Evolutionary conservation across 495 filamentous ascomycete species (phyloP), one percentile per base, ranked within the genome.

Genomic region (Sordaria brevicollis): DNA sequence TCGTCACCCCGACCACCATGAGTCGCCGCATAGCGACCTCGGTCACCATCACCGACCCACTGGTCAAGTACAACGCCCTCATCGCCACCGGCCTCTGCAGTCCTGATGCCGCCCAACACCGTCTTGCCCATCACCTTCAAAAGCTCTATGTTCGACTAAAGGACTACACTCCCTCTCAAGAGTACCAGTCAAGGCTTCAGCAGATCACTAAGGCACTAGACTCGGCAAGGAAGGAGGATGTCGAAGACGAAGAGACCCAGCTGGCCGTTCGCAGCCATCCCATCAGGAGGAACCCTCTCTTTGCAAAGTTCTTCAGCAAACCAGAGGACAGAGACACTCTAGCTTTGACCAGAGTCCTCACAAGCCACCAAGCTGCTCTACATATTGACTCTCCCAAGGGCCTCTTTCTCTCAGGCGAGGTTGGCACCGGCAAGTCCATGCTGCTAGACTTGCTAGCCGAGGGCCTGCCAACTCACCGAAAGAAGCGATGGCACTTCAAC

Each of bases 401-500:
- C 0, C 77, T 93, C 10, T 85, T 91, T 62, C 80, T 92, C 4
- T 89, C 90, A 34, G 89, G 90, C 1, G 89, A 91, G 70, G 90
- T 93, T 6, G 90, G 90, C 10, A 90, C 87, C 0, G 89, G 90
- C 5, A 92, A 91, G 76, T 87, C 83, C 9, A 90, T 93, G 86
- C 83, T 93, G 4, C 80, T 90, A 1, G 90, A 92, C 73, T 79
- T 92, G 10, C 86, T 93, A 35, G 87, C 87, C 17, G 88, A 90
- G 66, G 88, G 86, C 65, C 77, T 92, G 6, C 91, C 91, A 4
- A 90, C 84, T 17, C 77, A 80, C 17, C 86, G 86, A 73, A 92
- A 93, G 78, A 82, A 84, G 67, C 79, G 89, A 68, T 92, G 88
- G 87, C 89, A 92, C 75, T 92, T 91, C 78, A 90, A 90, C 75